Evolutionary conservation across 1,284 basidiomycete genomes (phyloP), one percentile per base, ranked within the genome.

Genomic region (Naganishia cerealis): DNA sequence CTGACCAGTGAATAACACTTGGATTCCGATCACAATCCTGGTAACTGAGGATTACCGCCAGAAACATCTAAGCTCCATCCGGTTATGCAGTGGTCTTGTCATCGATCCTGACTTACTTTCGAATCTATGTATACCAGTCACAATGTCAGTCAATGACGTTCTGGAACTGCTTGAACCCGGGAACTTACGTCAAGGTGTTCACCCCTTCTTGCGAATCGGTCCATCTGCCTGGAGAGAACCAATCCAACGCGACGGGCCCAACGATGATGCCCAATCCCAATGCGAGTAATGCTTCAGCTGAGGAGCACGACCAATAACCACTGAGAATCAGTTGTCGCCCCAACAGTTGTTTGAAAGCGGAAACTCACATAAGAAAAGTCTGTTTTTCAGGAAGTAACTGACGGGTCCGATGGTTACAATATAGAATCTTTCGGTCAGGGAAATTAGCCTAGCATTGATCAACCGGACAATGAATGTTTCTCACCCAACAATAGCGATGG

Each of bases 241-340:
- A 73, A 33, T 72, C 70, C 13, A 75, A 50, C 1, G 71, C 74
- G 36, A 76, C 62, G 1, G 81, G 77, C 24, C 77, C 82, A 71
- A 98, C 90, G 68, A 93, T 89, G 76, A 99, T 90, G 24, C 95
- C 95, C 74, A 95, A 94, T 29, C 94, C 77, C 73, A 95, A 91
- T 0, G 95, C 94, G 84, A 93, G 89, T 71, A 91, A 90, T 0
- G 95, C 91, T 84, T 99, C 95, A 71, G 95, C 95, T 75, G 93
- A 86, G 76, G 46, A 91, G 93, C 42, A 95, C 81, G 85, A 29
- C 24, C 15, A 26, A 12, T 15, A 33, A 6, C n/a, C 18, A 33
- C 39, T 42, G 16, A 39, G 46, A 18, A 55, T 33, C 65, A 42
- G 36, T 36, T 15, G 48, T 29, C 29, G 21, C 24, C 10, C 7